A percentile compares a stretch with the other conserved stretches of the same genome.
Conservation (phyloP, 108 stramenopile genomes). For the Pseudonitzschia delicatissima region DNA sequence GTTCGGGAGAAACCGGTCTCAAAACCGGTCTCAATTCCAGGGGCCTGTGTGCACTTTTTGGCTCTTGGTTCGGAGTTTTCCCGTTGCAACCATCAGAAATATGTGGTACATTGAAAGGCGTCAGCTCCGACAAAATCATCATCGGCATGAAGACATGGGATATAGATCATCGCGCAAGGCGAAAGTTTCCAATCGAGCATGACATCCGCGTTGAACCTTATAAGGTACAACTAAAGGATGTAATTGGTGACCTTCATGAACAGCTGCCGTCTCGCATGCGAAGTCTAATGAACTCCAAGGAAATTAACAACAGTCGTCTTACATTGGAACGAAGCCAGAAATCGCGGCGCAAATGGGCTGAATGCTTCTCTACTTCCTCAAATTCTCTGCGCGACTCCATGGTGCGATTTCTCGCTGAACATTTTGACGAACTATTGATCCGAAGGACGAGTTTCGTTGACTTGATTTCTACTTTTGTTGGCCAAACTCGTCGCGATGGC, state of each 20-base stretch:
- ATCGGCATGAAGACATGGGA: background rate
- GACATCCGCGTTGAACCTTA: background rate
- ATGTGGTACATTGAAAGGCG: background rate
- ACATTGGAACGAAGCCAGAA: background rate
- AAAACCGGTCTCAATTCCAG: background rate
- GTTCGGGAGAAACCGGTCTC: background rate
- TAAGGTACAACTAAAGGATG: background rate
- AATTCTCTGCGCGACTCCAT: background rate
- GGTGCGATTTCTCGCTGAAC: background rate
- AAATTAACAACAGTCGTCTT: background rate
- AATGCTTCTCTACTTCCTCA: background rate
- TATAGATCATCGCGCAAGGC: too few relatives aligned
- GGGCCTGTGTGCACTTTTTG: constrained; percentile 5
- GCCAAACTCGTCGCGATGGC: background rate
- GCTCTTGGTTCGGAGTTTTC: constrained; percentile 11
- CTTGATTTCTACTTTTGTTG: background rate
- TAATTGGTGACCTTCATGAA: background rate
- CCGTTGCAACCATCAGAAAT: constrained; percentile 14
- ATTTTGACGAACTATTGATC: background rate
- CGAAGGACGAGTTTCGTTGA: background rate
- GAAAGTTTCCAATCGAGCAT: too few relatives aligned
- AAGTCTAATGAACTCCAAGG: background rate
- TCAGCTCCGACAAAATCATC: background rate
- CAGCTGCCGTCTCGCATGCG: background rate
- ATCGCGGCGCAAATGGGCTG: background rate